Evolutionary conservation across 495 filamentous ascomycete genomes (phyloP).

Genomic region (Talaromyces adpressus): DNA sequence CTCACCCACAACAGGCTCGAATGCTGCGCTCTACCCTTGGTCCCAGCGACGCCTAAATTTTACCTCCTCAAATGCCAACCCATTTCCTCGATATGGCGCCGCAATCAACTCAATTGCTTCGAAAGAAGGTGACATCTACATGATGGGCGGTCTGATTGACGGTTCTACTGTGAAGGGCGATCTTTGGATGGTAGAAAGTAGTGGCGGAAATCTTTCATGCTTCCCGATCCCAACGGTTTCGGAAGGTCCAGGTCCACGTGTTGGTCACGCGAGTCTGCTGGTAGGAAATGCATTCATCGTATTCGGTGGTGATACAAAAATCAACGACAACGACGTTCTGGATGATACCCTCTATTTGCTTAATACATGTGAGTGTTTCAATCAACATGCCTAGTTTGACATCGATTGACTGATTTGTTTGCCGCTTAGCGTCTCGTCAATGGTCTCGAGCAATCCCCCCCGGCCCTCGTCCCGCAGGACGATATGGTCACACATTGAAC

Average conservation of each 20-base stretch:
- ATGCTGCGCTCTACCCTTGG: slow-evolving; percentile 83
- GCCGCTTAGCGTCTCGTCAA: slow-evolving; percentile 74
- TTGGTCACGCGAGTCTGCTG: slow-evolving; percentile 89
- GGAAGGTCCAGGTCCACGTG: slow-evolving; percentile 90
- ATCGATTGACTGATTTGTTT: neutral
- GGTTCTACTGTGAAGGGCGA: slow-evolving; percentile 94
- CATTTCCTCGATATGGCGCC: slow-evolving; percentile 95
- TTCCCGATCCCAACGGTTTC: slow-evolving; percentile 86
- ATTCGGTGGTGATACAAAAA: slow-evolving; percentile 96
- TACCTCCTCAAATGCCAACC: slow-evolving; percentile 71
- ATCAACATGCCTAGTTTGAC: neutral
- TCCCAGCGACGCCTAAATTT: slow-evolving; percentile 85
- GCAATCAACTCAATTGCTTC: slow-evolving; percentile 88
- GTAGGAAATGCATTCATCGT: slow-evolving; percentile 99
- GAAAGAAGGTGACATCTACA: slow-evolving; percentile 94
- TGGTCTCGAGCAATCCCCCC: slow-evolving; percentile 91
- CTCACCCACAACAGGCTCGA: slow-evolving; percentile 32
- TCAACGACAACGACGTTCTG: slow-evolving; percentile 81
- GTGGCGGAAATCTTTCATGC: slow-evolving; percentile 72
- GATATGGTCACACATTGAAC: slow-evolving; percentile 95
- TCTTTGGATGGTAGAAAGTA: slow-evolving; percentile 95
- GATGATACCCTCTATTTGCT: slow-evolving; percentile 95
- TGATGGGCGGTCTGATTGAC: slow-evolving; percentile 96
- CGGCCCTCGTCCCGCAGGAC: slow-evolving; percentile 74
- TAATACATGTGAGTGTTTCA: slow-evolving; percentile 77